These are phyloP conservation scores for Phialophora macrospora DNA, from an alignment of 2,329 filamentous ascomycete genomes.

Conservation along the genomic window DNA sequence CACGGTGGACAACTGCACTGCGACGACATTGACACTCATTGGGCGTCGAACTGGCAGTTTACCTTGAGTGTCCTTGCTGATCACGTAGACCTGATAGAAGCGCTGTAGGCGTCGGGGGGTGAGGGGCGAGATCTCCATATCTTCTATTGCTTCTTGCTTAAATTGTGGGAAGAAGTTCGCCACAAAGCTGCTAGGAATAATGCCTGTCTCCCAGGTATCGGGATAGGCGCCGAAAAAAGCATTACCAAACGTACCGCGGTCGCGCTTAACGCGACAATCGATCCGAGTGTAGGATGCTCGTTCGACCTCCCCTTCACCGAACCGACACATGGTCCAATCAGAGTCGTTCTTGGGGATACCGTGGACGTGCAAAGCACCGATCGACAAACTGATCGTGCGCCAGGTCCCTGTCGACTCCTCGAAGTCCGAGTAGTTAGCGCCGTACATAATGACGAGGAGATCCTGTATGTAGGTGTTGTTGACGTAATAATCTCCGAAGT, in stretches of 20 bases:
- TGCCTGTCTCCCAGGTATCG: slow-evolving; percentile 2
- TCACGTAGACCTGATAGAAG: slow-evolving; percentile 26
- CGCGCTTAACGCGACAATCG: slow-evolving; percentile 18
- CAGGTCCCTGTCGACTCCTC: slow-evolving; percentile 6
- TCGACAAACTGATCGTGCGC: slow-evolving; percentile 11
- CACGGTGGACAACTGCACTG: slow-evolving; percentile 20
- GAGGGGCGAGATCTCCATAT: slow-evolving; percentile 6
- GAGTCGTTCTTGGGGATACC: slow-evolving; percentile 15
- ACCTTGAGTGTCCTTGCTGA: slow-evolving; percentile 24
- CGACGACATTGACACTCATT: slow-evolving; percentile 21
- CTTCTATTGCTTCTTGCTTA: slow-evolving; percentile 15
- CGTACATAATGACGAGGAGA: slow-evolving; percentile 22
- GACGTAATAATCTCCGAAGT: slow-evolving; percentile 6
- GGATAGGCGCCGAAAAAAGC: slow-evolving; percentile 16
- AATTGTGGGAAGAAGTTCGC: slow-evolving; percentile 18
- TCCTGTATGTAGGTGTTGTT: slow-evolving; percentile 19
- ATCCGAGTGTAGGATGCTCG: slow-evolving; percentile 22
- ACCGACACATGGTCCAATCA: slow-evolving; percentile 7
- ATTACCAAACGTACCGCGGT: neutral
- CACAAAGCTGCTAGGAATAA: slow-evolving; percentile 1
- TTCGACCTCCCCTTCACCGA: slow-evolving; percentile 14
- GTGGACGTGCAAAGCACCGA: slow-evolving; percentile 19
- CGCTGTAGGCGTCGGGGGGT: slow-evolving; percentile 18
- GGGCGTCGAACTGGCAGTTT: neutral
- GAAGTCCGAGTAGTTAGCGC: slow-evolving; percentile 13